Conservation (phyloP, 371 early-diverging fungal genomes). For the Circinella umbellata region DNA sequence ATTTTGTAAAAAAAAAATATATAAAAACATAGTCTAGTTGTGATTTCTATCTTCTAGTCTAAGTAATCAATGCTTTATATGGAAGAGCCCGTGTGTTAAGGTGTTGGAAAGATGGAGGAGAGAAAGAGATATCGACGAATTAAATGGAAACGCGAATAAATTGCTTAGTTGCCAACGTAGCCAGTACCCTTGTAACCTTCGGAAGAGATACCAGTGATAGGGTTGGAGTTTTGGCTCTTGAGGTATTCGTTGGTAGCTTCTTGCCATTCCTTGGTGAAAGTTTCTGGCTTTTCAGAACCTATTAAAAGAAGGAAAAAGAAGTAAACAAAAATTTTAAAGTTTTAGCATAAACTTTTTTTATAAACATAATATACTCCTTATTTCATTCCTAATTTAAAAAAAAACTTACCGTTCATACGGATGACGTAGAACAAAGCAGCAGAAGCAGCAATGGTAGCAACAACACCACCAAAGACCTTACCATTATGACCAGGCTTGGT, state of each 20-base stretch:
- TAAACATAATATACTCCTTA: neutral
- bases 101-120: neutral
- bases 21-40: slow-evolving; percentile 1
- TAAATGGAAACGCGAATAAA: neutral
- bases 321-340: slow-evolving; percentile 7
- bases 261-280: slow-evolving; percentile 92
- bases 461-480: slow-evolving; percentile 78
- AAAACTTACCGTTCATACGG: slow-evolving; percentile 66
- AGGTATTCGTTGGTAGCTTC: slow-evolving; percentile 87
- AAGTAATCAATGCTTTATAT: neutral
- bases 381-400: neutral
- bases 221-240: slow-evolving; percentile 88
- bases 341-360: slow-evolving; percentile 6
- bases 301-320: neutral
- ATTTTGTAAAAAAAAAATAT: neutral
- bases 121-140: neutral
- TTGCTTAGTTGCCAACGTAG: slow-evolving; percentile 43
- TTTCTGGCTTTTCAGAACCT: slow-evolving; percentile 72
- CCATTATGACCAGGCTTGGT: slow-evolving; percentile 73
- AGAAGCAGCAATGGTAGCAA: slow-evolving; percentile 61
- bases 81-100: neutral
- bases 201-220: slow-evolving; percentile 87
- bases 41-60: neutral
- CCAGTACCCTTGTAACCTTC: slow-evolving; percentile 85
- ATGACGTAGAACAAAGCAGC: slow-evolving; percentile 71